phyloP scores from a whole-genome alignment of 306 rosid species.

The Amphicarpaea edgeworthii region DNA sequence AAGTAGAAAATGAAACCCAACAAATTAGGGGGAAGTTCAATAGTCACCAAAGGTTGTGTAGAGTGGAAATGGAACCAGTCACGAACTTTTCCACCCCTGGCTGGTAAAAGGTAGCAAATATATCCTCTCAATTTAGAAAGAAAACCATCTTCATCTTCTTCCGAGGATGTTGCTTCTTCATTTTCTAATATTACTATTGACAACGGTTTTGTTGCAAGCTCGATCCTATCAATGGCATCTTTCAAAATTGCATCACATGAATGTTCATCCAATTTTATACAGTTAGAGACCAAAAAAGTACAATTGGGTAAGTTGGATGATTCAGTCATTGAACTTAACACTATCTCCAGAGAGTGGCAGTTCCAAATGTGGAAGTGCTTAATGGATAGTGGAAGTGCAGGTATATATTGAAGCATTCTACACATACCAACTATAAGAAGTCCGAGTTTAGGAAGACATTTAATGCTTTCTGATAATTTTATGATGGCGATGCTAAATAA shows the following conservation, averaged over 20 bases:
- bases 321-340: background rate
- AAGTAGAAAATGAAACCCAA: too few species aligned
- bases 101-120: background rate
- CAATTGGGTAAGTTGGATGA: background rate
- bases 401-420: conserved; percentile 20
- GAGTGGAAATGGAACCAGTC: conserved; percentile 4
- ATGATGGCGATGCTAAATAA: rapidly evolving
- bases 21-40: background rate
- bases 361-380: background rate
- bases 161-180: background rate
- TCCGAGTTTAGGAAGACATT: background rate
- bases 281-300: background rate
- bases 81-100: background rate
- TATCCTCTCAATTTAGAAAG: too few species aligned
- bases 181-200: background rate
- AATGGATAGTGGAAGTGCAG: conserved; percentile 22
- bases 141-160: too few species aligned
- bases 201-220: background rate
- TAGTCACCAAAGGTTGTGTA: background rate
- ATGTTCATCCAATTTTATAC: background rate
- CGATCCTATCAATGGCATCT: background rate
- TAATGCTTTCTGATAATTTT: conserved; percentile 35
- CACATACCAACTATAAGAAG: background rate
- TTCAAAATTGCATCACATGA: background rate
- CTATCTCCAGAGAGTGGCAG: background rate